These are phyloP conservation scores for Seiridium cupressi DNA, from an alignment of 2,329 filamentous ascomycete species.

Conservation along the genomic window DNA sequence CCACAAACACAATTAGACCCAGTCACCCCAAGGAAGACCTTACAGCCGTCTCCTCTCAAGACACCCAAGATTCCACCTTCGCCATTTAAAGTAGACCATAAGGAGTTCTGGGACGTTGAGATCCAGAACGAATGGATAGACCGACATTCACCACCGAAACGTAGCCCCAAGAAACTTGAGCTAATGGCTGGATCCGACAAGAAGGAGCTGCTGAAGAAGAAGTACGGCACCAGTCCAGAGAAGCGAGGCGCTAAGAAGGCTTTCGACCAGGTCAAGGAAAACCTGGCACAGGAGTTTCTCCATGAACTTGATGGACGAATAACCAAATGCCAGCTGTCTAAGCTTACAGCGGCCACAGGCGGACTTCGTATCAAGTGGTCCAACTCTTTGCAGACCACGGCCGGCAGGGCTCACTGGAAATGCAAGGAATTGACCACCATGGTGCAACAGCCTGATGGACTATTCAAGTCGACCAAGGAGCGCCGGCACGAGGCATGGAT, in stretches of 20 bases:
- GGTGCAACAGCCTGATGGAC: conserved; percentile 28
- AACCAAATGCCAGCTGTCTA: conserved; percentile 56
- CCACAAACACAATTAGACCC: conserved; percentile 16
- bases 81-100: conserved; percentile 28
- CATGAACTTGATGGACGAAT: conserved; percentile 66
- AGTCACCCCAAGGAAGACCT: conserved; percentile 23
- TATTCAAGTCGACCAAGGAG: conserved; percentile 27
- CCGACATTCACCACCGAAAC: conserved; percentile 28
- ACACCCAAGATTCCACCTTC: conserved; percentile 23
- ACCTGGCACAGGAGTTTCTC: conserved; percentile 63
- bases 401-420: conserved; percentile 73
- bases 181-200: conserved; percentile 19
- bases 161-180: conserved; percentile 14
- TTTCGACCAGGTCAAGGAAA: conserved; percentile 62
- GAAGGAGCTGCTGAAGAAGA: conserved; percentile 26
- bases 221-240: conserved; percentile 29
- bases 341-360: conserved; percentile 61
- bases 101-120: conserved; percentile 31
- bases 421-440: conserved; percentile 47
- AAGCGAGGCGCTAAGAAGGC: conserved; percentile 49
- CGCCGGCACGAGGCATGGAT: conserved; percentile 70
- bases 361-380: conserved; percentile 73
- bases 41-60: conserved; percentile 22
- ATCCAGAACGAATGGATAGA: conserved; percentile 31
- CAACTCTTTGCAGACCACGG: conserved; percentile 77